Percentiles rank a stretch among this genome's conserved stretches.
Evolutionary conservation across 345 rosid species (phyloP).

Genomic region (Trapa incisa): DNA sequence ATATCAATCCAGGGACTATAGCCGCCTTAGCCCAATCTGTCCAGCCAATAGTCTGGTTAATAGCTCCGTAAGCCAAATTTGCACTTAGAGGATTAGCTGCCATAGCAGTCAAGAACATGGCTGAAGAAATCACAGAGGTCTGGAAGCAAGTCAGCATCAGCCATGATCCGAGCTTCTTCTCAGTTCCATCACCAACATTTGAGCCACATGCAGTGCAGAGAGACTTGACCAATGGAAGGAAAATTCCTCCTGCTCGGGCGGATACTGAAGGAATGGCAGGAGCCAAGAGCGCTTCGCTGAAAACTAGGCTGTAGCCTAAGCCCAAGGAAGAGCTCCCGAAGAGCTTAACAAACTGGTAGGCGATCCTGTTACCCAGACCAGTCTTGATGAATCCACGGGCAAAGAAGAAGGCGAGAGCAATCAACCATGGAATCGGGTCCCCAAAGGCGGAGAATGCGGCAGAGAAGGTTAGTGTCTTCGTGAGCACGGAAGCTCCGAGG

Average conservation of each 20-base stretch:
- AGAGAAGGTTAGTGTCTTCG: conserved; percentile 79
- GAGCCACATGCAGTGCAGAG: conserved; percentile 93
- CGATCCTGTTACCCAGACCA: conserved; percentile 91
- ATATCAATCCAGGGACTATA: conserved; percentile 74
- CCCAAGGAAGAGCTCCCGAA: conserved; percentile 89
- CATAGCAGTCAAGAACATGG: conserved; percentile 99
- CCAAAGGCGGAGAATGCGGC: conserved; percentile 98
- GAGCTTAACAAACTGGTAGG: conserved; percentile 76
- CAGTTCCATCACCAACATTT: conserved; percentile 90
- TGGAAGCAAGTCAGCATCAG: conserved; percentile 97
- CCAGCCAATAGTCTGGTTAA: conserved; percentile 83
- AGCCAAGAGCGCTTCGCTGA: conserved; percentile 84
- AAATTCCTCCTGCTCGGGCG: conserved; percentile 99
- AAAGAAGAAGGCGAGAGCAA: conserved; percentile 98
- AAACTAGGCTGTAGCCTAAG: conserved; percentile 86
- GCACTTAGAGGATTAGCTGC: conserved; percentile 99
- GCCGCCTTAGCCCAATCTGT: conserved; percentile 99
- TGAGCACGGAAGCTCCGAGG: conserved; percentile 80
- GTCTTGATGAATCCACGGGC: conserved; percentile 97
- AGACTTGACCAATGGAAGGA: conserved; percentile 83
- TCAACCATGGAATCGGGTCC: conserved; percentile 97
- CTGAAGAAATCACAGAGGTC: conserved; percentile 82
- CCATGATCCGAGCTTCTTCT: conserved; percentile 82
- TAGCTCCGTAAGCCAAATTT: conserved; percentile 58
- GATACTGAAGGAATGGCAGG: conserved; percentile 99